Evolutionary conservation across 805 yeast genomes (phyloP).

Genomic region (Ogataea chonburiensis): DNA sequence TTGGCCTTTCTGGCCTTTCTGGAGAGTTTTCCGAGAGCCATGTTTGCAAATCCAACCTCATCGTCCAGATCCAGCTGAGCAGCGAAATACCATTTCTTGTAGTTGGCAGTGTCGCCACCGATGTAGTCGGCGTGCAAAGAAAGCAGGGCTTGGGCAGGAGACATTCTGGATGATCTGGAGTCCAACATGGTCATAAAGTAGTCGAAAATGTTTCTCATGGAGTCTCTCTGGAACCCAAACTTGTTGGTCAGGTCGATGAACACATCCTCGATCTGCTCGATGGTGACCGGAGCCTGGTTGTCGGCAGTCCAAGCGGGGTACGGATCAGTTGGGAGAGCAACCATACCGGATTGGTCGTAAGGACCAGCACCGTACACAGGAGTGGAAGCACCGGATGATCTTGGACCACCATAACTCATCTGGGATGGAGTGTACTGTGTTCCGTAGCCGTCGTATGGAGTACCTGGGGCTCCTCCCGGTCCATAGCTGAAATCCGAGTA

Average conservation of each 20-base stretch:
- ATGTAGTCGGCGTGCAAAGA: conserved; percentile 84
- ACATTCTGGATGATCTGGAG: conserved; percentile 84
- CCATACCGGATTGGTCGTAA: conserved; percentile 43
- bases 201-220: conserved; percentile 89
- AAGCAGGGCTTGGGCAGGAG: conserved; percentile 81
- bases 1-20: conserved; percentile 79
- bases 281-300: conserved; percentile 80
- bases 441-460: conserved; percentile 64
- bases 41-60: conserved; percentile 77
- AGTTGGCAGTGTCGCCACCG: conserved; percentile 85
- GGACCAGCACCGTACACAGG: conserved; percentile 57
- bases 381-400: conserved; percentile 92
- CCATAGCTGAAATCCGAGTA: conserved; percentile 62
- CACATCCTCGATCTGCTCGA: conserved; percentile 84
- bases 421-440: conserved; percentile 70
- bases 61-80: conserved; percentile 87
- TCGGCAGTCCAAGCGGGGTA: conserved; percentile 99
- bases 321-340: conserved; percentile 84
- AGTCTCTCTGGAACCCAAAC: conserved; percentile 89
- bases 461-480: conserved; percentile 59
- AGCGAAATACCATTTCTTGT: conserved; percentile 86
- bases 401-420: conserved; percentile 81
- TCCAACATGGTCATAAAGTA: conserved; percentile 83
- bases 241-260: conserved; percentile 80
- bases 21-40: conserved; percentile 72